Conservation (phyloP, 305 asterid genomes). For the Plantago lanceolata region DNA sequence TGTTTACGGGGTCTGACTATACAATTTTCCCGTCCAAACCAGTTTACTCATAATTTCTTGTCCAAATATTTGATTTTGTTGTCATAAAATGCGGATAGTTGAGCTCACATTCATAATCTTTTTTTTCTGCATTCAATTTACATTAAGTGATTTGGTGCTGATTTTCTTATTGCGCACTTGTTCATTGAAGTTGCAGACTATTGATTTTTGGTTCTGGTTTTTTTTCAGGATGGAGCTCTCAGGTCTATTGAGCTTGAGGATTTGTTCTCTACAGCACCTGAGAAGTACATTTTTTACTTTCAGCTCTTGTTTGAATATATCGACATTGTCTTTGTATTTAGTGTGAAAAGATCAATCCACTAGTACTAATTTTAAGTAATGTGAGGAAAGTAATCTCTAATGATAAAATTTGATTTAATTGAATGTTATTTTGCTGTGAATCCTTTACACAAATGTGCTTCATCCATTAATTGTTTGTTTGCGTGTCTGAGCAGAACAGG, state of each 20-base stretch:
- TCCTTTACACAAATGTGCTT: no score
- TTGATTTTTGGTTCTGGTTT: conserved; percentile 31
- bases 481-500: no score
- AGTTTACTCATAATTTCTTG: no score
- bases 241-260: conserved; percentile 80
- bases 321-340: background rate
- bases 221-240: conserved; percentile 82
- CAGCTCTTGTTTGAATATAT: conserved; percentile 7
- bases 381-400: conserved; percentile 11
- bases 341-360: background rate
- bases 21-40: no score
- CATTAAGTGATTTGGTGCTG: background rate
- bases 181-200: conserved; percentile 20
- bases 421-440: no score
- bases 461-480: no score
- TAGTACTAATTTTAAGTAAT: no score
- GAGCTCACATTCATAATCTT: no score
- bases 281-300: conserved; percentile 47
- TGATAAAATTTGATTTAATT: background rate
- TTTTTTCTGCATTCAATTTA: background rate
- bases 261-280: conserved; percentile 93
- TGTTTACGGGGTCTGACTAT: no score
- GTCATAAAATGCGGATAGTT: no score
- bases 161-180: background rate
- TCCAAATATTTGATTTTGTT: no score